phyloP scores from a whole-genome alignment of 2,329 filamentous ascomycete genomes.

The Volutella citrinella region DNA sequence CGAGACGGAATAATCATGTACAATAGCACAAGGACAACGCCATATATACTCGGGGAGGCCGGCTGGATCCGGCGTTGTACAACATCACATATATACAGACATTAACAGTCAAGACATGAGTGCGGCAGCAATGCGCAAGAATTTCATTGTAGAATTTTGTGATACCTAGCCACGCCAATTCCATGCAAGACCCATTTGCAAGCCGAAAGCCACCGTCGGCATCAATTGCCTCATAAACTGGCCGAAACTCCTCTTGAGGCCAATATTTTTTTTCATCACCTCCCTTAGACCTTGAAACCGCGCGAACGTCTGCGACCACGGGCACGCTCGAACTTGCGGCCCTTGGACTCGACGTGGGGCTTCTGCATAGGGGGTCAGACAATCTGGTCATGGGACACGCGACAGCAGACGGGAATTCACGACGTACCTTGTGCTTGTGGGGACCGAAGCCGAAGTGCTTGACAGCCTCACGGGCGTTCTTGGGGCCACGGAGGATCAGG shows the following conservation, averaged over 20 bases:
- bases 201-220: slow-evolving; percentile 23
- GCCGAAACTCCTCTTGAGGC: slow-evolving; percentile 25
- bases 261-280: slow-evolving; percentile 21
- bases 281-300: slow-evolving; percentile 98
- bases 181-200: slow-evolving; percentile 38
- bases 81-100: neutral
- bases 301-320: slow-evolving; percentile 98
- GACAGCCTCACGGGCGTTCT: slow-evolving; percentile 95
- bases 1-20: neutral
- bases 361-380: slow-evolving; percentile 60
- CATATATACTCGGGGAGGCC: too few relatives aligned
- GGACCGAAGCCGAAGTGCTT: slow-evolving; percentile 99
- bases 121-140: slow-evolving; percentile 24
- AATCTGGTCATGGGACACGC: too few relatives aligned
- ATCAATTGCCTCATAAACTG: slow-evolving; percentile 27
- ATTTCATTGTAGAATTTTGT: slow-evolving; percentile 36
- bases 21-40: too few relatives aligned
- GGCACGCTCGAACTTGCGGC: slow-evolving; percentile 98
- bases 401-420: too few relatives aligned
- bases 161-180: slow-evolving; percentile 48
- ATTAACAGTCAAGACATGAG: slow-evolving; percentile 18
- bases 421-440: slow-evolving; percentile 91
- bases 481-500: slow-evolving; percentile 92
- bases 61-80: neutral
- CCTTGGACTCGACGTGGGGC: slow-evolving; percentile 96